A percentile compares a stretch with the other conserved stretches of the same genome.
Evolutionary conservation across 768 basidiomycete species (phyloP).

Genomic region (Flagelloscypha sp.): DNA sequence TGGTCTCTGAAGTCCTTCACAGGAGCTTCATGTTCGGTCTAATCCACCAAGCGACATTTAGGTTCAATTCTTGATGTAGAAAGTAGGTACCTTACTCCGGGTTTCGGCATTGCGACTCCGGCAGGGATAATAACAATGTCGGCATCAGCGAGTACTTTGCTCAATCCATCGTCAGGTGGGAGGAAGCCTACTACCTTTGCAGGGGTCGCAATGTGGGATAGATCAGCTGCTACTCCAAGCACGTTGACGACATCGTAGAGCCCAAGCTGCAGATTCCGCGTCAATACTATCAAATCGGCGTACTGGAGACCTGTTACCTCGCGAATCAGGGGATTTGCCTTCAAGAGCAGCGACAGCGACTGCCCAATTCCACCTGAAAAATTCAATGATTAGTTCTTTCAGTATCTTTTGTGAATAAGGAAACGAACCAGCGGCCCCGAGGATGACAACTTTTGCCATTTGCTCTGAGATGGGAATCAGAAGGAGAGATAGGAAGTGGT

Average conservation of each 20-base stretch:
- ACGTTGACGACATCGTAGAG: constrained; percentile 95
- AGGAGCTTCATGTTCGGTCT: too few relatives aligned
- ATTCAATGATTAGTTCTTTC: too few relatives aligned
- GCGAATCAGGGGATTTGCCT: constrained; percentile 83
- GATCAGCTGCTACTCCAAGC: constrained; percentile 94
- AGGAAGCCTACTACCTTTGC: constrained; percentile 56
- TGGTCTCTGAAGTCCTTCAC: constrained; percentile 96
- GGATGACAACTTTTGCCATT: too few relatives aligned
- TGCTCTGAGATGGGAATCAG: too few relatives aligned
- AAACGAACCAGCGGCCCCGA: too few relatives aligned
- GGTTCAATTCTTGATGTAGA: too few relatives aligned
- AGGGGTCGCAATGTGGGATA: constrained; percentile 91
- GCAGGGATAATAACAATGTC: constrained; percentile 96
- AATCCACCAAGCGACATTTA: constrained; percentile 52
- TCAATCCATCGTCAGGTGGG: constrained; percentile 63
- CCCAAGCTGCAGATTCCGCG: too few relatives aligned
- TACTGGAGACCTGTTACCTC: too few relatives aligned
- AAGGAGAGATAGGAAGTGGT: too few relatives aligned
- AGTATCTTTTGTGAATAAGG: too few relatives aligned
- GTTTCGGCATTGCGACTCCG: constrained; percentile 96
- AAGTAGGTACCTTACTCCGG: too few relatives aligned
- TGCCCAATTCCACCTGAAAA: constrained; percentile 99
- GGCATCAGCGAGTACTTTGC: constrained; percentile 80
- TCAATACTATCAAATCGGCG: too few relatives aligned
- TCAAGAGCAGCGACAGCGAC: constrained; percentile 89